Evolutionary conservation across 495 filamentous ascomycete species (phyloP).

Genomic region (Usnea hakonensis): DNA sequence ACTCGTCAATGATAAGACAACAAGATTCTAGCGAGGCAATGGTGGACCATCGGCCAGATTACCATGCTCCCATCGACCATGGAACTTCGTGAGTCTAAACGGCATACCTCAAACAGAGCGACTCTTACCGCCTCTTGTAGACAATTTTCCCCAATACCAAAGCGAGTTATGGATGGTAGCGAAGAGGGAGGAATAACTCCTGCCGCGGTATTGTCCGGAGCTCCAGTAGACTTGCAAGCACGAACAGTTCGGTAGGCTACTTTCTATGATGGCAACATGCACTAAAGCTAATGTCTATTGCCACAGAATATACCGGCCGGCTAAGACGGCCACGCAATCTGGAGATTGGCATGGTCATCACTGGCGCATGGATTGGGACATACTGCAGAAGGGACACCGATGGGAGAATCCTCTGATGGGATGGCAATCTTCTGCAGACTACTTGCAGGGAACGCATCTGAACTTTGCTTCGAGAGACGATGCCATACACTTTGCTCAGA

Average conservation of each 20-base stretch:
- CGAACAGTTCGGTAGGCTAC: conserved; percentile 74
- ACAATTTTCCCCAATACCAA: conserved; percentile 81
- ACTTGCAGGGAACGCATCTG: conserved; percentile 83
- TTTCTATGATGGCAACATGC: background rate
- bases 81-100: conserved; percentile 61
- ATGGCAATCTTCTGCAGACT: conserved; percentile 93
- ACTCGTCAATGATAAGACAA: conserved; percentile 40
- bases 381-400: conserved; percentile 74
- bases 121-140: conserved; percentile 39
- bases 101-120: background rate
- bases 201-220: conserved; percentile 83
- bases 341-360: conserved; percentile 71
- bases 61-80: conserved; percentile 67
- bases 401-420: conserved; percentile 99
- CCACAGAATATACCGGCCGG: conserved; percentile 75
- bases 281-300: conserved; percentile 24
- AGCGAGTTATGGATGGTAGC: conserved; percentile 80
- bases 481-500: conserved; percentile 89
- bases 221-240: conserved; percentile 86
- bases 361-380: conserved; percentile 99
- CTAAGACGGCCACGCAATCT: conserved; percentile 91
- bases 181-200: conserved; percentile 68
- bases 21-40: conserved; percentile 45
- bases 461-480: conserved; percentile 92
- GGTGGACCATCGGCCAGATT: conserved; percentile 67